Conservation (phyloP, 179 eudicot genomes). For the Heliamphora pulchella region DNA sequence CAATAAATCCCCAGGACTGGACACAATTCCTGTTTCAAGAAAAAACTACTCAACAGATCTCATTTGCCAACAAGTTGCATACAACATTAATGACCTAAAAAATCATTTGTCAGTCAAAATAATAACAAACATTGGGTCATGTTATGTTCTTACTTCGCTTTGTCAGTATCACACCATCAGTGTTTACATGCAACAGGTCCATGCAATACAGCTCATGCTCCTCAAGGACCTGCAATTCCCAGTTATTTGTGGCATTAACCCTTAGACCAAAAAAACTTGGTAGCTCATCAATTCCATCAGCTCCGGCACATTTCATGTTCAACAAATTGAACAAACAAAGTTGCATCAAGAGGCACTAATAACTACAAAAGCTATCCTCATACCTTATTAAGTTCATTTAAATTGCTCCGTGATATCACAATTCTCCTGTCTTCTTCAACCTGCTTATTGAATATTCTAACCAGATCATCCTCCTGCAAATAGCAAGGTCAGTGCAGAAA, state of each 20-base stretch:
- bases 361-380: slow-evolving; percentile 2
- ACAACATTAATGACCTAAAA: not conserved
- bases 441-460: slow-evolving; percentile 79
- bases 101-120: not conserved
- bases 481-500: slow-evolving; percentile 14
- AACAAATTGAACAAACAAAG: not conserved
- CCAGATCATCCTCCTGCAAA: slow-evolving; percentile 79
- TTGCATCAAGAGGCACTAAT: not conserved
- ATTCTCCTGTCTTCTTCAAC: slow-evolving; percentile 90
- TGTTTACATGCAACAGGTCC: slow-evolving; percentile 74
- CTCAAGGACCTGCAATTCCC: slow-evolving; percentile 69
- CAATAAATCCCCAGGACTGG: not conserved
- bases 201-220: slow-evolving; percentile 70
- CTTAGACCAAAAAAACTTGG: not conserved
- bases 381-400: slow-evolving; percentile 89
- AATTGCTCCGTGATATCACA: slow-evolving; percentile 77
- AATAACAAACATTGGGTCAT: not conserved
- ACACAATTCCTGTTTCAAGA: not conserved
- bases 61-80: not conserved
- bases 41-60: not conserved
- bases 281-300: not conserved
- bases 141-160: slow-evolving; percentile 53
- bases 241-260: not conserved
- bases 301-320: not conserved
- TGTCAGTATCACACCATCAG: slow-evolving; percentile 77